Base-by-base conservation (phyloP, 2,329 filamentous ascomycete species). In the Penicillium olsonii region DNA sequence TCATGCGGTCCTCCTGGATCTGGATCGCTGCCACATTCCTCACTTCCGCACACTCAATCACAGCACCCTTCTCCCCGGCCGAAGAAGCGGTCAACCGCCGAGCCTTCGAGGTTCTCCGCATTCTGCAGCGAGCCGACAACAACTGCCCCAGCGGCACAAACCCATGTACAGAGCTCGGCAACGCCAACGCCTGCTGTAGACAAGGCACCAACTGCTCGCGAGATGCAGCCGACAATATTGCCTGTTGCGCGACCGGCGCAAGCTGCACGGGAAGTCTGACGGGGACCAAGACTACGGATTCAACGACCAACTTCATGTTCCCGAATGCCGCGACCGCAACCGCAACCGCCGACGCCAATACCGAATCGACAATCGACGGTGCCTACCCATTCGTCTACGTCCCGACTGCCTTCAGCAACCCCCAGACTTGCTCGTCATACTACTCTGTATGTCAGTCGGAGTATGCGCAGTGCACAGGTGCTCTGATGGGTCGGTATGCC, bases 171-270 rank as follows among this genome's bases (percentile, higher is more conserved):
- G 73, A 74, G 51, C 65, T 83, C 33, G 78, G 77, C 45, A 78
- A 78, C 5, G 68, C 78, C 2, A 73, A 74, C 33, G 73, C 82
- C 46, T 86, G 83, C 73, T 86, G 83, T 66, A 70, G 70, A 27
- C 67, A 70, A 34, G 74, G 72, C 41, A 76, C 80, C 18, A 72
- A 75, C 48, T 86, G 83, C 69, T 76, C 78, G 35, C 74, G 76
- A 42, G 83, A 86, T 66, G 67, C 68, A 34, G 78, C 75, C 31
- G 75, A 81, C 45, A 74, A 84, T 53, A 78, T 85, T 45, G 83
- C 82, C 19, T 86, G 83, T 72, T 86, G 83, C 68, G 82, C 82
- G 0, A 73, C 68, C 20, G 77, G 79, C 42, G 78, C 78, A 12
- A 76, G 71, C 22, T 86, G 83, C 61, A 84, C 82, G 0, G 83